phyloP scores from a whole-genome alignment of 768 basidiomycete species.

The Saitozyma podzolica region DNA sequence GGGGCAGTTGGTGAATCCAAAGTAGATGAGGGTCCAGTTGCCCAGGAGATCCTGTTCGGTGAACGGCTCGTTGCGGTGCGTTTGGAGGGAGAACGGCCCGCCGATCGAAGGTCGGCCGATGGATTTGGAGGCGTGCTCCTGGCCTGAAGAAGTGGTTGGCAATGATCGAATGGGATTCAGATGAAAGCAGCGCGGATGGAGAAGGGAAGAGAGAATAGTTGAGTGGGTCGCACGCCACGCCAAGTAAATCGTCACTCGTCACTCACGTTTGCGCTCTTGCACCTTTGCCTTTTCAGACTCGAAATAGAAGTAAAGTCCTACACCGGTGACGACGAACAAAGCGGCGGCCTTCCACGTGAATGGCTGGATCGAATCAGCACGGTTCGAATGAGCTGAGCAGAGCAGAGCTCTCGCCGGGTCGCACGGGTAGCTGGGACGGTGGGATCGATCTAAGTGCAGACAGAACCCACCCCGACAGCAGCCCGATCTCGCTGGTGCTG shows the following conservation, averaged over 20 bases:
- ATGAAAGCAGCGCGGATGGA: background rate
- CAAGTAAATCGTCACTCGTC: no score
- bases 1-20: slow-evolving; percentile 99
- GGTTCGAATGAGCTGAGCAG: background rate
- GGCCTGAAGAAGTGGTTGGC: slow-evolving; percentile 57
- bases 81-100: slow-evolving; percentile 78
- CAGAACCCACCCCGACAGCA: slow-evolving; percentile 39
- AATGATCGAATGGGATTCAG: background rate
- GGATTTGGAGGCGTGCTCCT: slow-evolving; percentile 69
- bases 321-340: slow-evolving; percentile 78
- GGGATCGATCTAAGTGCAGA: no score
- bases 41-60: slow-evolving; percentile 81
- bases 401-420: no score
- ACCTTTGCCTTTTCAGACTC: slow-evolving; percentile 78
- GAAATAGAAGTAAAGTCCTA: slow-evolving; percentile 85
- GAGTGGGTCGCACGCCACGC: no score
- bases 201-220: background rate
- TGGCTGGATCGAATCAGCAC: slow-evolving; percentile 59
- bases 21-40: slow-evolving; percentile 80
- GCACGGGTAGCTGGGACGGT: no score
- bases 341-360: slow-evolving; percentile 84
- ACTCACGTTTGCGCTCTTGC: slow-evolving; percentile 71
- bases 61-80: slow-evolving; percentile 59
- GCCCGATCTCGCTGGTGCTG: slow-evolving; percentile 25
- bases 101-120: slow-evolving; percentile 86